Evolutionary conservation across 139 green algal genomes (phyloP).

Genomic region (Pleodorina starrii): DNA sequence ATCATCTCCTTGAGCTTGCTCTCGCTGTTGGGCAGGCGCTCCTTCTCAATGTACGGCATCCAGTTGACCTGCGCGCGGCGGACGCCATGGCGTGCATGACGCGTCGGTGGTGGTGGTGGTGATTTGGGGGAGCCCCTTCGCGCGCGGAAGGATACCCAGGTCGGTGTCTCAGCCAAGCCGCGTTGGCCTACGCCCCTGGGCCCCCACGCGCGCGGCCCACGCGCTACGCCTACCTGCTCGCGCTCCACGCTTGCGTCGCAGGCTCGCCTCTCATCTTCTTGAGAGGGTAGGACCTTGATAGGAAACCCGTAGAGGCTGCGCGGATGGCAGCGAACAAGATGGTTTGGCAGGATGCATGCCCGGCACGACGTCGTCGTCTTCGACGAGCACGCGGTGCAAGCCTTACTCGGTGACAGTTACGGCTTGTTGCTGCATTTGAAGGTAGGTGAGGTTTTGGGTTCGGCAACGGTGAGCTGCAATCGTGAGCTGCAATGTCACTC

Average conservation of each 20-base stretch:
- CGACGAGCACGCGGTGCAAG: background rate
- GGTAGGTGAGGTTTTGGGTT: too few species aligned
- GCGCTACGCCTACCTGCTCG: background rate
- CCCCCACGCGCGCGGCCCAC: background rate
- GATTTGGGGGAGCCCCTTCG: too few species aligned
- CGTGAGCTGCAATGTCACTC: too few species aligned
- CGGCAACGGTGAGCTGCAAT: too few species aligned
- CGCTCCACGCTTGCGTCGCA: constrained; percentile 45
- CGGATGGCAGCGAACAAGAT: too few species aligned
- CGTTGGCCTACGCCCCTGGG: too few species aligned
- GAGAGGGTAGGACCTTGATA: constrained; percentile 44
- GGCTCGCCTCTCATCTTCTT: constrained; percentile 30
- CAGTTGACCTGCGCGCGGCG: constrained; percentile 27
- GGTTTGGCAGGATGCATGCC: too few species aligned
- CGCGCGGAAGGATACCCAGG: too few species aligned
- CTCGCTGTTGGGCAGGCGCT: constrained; percentile 55
- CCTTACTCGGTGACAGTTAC: constrained; percentile 5
- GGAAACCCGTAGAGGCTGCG: constrained; percentile 68
- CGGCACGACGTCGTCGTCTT: background rate
- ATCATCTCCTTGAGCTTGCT: constrained; percentile 70
- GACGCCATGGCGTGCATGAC: too few species aligned
- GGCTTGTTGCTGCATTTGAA: constrained; percentile 40
- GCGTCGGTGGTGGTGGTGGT: too few species aligned
- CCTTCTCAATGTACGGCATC: constrained; percentile 56
- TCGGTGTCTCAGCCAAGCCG: too few species aligned